Base-by-base conservation (phyloP, 2,329 filamentous ascomycete species). In the Sporothrix pallida region DNA sequence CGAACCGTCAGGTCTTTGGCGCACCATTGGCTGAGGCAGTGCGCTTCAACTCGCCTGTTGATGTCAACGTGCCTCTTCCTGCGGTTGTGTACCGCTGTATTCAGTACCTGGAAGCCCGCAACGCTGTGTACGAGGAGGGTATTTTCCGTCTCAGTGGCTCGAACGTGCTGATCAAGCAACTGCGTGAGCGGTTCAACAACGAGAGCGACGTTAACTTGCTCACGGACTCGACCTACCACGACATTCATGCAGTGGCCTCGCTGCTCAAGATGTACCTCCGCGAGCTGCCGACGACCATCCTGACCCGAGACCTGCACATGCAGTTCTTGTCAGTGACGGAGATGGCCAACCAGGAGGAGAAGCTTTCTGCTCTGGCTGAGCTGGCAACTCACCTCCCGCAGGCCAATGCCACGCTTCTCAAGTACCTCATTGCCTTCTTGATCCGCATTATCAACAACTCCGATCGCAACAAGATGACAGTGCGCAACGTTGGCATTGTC, bases 131-230 rank as follows among this genome's bases (percentile, higher is more conserved):
- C 6, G 96, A 99, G 81, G 96, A 99, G 82, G 96, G 96, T 60
- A 97, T 99, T 58, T 99, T 99, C 86, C 91, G 96, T 70, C 86
- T 99, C 58, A 98, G 95, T 81, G 96, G 96, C n/a, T 98, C 95
- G 0, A 98, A 97, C 80, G 89, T 97, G 72, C 91, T 97, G 69
- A 97, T 99, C 83, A 97, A 95, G 82, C 90, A 90, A 73, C 87
- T 99, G 60, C 92, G 93, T 75, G 95, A 98, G 80, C 91, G 95
- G 2, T 99, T 99, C 85, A 98, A 99, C 81, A 90, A 83, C 3
- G 95, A 99, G 84, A 92, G 95, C 63, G 96, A 99, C 80, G 88
- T 99, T 76, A 94, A 97, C 80, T 86, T 99, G 70, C 82, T 98
- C 37, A 89, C 87, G 1, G 95, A 95, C 74, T 92, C 92, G 69